Evolutionary conservation across 306 rosid genomes (phyloP).

Genomic region (Fagus sylvatica): DNA sequence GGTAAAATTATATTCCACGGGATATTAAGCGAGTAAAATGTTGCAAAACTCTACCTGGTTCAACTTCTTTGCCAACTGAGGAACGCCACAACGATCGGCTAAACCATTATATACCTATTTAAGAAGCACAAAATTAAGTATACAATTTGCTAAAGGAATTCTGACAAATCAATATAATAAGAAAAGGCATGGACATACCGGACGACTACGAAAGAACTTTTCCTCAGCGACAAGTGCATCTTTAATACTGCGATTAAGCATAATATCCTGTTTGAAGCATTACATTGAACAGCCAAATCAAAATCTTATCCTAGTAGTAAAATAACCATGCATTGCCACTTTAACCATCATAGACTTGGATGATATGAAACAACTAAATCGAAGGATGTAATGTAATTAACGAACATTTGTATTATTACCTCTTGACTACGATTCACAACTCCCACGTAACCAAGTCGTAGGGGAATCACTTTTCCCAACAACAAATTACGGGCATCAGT

Average conservation of each 20-base stretch:
- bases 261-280: slow-evolving; percentile 69
- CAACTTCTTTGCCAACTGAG: slow-evolving; percentile 92
- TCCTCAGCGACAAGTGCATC: slow-evolving; percentile 95
- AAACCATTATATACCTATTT: slow-evolving; percentile 83
- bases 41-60: slow-evolving; percentile 70
- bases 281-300: slow-evolving; percentile 27
- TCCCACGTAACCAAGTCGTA: slow-evolving; percentile 94
- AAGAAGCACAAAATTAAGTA: slow-evolving; percentile 24
- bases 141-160: slow-evolving; percentile 4
- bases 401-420: slow-evolving; percentile 47
- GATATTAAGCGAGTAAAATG: background rate
- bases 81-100: slow-evolving; percentile 92
- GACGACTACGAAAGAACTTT: slow-evolving; percentile 86
- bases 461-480: slow-evolving; percentile 94
- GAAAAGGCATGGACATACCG: slow-evolving; percentile 58
- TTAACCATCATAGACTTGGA: slow-evolving; percentile 16
- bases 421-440: slow-evolving; percentile 99
- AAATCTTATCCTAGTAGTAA: slow-evolving; percentile 25
- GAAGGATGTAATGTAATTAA: slow-evolving; percentile 4
- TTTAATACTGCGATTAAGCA: slow-evolving; percentile 77
- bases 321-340: slow-evolving; percentile 11
- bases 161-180: slow-evolving; percentile 18
- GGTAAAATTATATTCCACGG: background rate
- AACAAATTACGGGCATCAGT: slow-evolving; percentile 96
- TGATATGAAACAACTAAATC: background rate